Conservation (phyloP, 306 rosid genomes). For the Trifolium subterraneum region DNA sequence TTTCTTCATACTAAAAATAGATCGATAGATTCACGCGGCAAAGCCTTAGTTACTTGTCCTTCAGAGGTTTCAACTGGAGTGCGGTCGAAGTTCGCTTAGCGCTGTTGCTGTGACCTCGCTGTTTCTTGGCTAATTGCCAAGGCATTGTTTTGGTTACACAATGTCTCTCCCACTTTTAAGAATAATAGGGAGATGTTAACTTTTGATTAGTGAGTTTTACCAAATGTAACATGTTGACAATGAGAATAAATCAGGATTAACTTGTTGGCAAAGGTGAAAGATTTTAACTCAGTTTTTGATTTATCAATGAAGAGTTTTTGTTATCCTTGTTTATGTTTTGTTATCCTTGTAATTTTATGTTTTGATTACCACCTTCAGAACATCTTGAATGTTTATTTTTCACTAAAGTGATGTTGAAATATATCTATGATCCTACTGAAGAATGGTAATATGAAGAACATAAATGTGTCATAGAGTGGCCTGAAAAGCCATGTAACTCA, state of each 20-base stretch:
- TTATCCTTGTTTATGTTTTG: no score
- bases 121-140: conserved; percentile 36
- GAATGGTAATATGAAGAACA: no score
- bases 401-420: no score
- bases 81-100: conserved; percentile 34
- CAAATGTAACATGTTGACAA: conserved; percentile 43
- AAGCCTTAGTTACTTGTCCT: conserved; percentile 47
- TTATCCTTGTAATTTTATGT: no score
- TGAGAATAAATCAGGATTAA: conserved; percentile 48
- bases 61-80: conserved; percentile 39
- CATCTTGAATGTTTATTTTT: no score
- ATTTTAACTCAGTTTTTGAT: conserved; percentile 22
- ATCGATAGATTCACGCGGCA: conserved; percentile 44
- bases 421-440: no score
- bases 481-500: no score
- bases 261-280: conserved; percentile 3
- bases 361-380: no score
- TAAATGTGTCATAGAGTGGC: no score
- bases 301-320: conserved; percentile 19
- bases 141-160: conserved; percentile 35
- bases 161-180: conserved; percentile 41
- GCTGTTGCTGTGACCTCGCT: conserved; percentile 38
- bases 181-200: conserved; percentile 53
- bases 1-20: conserved; percentile 48
- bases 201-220: conserved; percentile 38